Percentiles rank a stretch among this genome's conserved stretches.
These are phyloP conservation scores for Cotoneaster glaucophyllus DNA, from an alignment of 306 rosid species.

Conservation along the genomic window DNA sequence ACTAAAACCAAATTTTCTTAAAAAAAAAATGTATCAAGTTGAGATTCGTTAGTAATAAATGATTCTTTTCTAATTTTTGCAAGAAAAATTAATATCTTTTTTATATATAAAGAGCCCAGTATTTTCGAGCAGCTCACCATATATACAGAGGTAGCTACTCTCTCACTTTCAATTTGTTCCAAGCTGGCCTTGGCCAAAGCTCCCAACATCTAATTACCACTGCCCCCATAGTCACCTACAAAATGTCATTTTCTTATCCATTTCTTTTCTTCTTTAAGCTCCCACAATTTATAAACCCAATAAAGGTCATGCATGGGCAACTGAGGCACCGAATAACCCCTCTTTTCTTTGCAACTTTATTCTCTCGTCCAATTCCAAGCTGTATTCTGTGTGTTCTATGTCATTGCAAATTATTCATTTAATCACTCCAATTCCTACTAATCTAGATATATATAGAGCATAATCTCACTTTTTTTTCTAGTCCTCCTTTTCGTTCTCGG, in stretches of 20 bases:
- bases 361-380: neutral
- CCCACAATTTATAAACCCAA: conserved; percentile 13
- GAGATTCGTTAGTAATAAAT: too few relatives aligned
- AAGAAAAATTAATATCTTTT: too few relatives aligned
- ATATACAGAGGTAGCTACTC: neutral
- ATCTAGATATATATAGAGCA: neutral
- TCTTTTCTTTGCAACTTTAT: neutral
- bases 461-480: neutral
- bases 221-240: conserved; percentile 1
- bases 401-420: neutral
- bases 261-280: neutral
- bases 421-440: neutral
- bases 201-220: conserved; percentile 12
- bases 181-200: neutral
- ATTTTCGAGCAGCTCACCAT: neutral
- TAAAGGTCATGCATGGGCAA: neutral
- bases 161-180: neutral
- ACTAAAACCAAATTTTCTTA: too few relatives aligned
- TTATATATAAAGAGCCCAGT: neutral
- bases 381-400: neutral
- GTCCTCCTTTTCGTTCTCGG: neutral
- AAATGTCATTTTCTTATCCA: neutral
- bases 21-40: too few relatives aligned
- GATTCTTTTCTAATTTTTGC: too few relatives aligned
- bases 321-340: neutral